These are phyloP conservation scores for Hippophae gyantsensis DNA, from an alignment of 306 rosid species.

Conservation along the genomic window DNA sequence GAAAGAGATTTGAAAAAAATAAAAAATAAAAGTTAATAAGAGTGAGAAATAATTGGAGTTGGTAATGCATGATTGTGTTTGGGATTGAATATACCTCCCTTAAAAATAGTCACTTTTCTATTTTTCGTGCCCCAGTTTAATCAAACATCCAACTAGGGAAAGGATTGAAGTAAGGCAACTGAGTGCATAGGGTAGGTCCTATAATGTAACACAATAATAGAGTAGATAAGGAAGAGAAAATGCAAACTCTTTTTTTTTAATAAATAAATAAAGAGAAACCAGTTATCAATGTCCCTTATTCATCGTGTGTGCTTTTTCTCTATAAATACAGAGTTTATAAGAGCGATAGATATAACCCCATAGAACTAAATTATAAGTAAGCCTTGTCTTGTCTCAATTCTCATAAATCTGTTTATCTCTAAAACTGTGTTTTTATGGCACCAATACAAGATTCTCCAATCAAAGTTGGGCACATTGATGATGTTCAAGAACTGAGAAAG, in stretches of 20 bases:
- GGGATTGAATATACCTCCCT: too few species aligned
- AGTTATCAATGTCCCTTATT: constrained; percentile 10
- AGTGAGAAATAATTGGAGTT: too few species aligned
- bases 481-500: constrained; percentile 87
- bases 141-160: neutral
- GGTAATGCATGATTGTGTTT: too few species aligned
- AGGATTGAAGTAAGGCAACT: neutral
- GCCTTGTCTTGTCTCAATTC: neutral
- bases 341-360: constrained; percentile 5
- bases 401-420: too few species aligned
- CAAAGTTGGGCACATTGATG: constrained; percentile 76
- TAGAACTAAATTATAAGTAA: constrained; percentile 4
- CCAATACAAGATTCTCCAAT: constrained; percentile 45
- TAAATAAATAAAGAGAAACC: neutral
- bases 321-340: constrained; percentile 39
- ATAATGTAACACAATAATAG: constrained; percentile 11
- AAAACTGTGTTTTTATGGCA: constrained; percentile 43
- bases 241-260: too few species aligned
- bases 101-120: too few species aligned
- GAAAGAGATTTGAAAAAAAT: too few species aligned
- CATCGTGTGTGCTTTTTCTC: constrained; percentile 17
- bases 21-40: too few species aligned
- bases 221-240: neutral
- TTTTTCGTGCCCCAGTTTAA: neutral
- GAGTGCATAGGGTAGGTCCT: constrained; percentile 26